Evolutionary conservation across 768 basidiomycete genomes (phyloP).

Genomic region (Tylopilus sp.): DNA sequence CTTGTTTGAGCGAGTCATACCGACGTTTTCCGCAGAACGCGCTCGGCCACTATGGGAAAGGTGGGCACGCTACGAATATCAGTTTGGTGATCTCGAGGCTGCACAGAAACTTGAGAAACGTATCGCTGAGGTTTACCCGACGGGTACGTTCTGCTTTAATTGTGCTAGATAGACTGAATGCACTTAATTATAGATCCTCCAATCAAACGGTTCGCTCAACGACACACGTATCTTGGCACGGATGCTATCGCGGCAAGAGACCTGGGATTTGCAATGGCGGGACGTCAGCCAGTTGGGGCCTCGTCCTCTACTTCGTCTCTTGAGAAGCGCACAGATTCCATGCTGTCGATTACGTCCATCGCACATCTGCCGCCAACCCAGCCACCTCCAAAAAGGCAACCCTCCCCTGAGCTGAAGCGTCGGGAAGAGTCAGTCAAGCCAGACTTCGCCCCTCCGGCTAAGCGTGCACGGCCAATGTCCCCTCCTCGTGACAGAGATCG

Average conservation of each 20-base stretch:
- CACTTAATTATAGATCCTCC: constrained; percentile 59
- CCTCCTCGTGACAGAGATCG: constrained; percentile 51
- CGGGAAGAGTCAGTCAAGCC: constrained; percentile 41
- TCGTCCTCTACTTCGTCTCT: constrained; percentile 21
- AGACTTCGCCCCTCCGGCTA: constrained; percentile 38
- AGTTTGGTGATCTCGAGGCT: constrained; percentile 88
- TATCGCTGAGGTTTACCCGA: constrained; percentile 83
- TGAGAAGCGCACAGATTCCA: constrained; percentile 36
- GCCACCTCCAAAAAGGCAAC: constrained; percentile 28
- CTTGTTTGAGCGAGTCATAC: constrained; percentile 86
- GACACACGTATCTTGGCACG: constrained; percentile 66
- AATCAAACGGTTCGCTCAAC: constrained; percentile 87
- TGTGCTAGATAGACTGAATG: background rate
- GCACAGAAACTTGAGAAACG: constrained; percentile 87
- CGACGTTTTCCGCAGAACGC: constrained; percentile 70
- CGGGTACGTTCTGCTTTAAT: constrained; percentile 47
- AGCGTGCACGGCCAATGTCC: constrained; percentile 45
- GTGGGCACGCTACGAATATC: constrained; percentile 94
- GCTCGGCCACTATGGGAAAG: constrained; percentile 91
- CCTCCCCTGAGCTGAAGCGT: constrained; percentile 36
- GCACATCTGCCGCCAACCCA: constrained; percentile 24
- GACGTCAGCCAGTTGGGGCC: constrained; percentile 23
- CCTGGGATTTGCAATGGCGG: constrained; percentile 69
- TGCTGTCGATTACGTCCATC: constrained; percentile 30
- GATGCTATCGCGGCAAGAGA: constrained; percentile 90